Evolutionary conservation across 164 flowering plant species (phyloP).

Genomic region (Saururus chinensis): DNA sequence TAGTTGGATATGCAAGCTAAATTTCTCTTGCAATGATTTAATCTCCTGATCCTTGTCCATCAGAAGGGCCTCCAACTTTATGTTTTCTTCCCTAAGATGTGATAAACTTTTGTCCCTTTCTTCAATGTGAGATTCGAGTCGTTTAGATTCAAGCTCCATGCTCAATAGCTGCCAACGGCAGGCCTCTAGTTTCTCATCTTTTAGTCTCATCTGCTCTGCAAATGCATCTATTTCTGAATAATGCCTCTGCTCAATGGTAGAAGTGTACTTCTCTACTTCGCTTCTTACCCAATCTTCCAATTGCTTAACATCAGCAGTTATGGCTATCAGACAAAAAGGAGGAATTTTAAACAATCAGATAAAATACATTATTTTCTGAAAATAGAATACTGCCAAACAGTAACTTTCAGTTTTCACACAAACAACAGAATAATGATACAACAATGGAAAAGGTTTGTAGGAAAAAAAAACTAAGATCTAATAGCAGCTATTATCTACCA

Average conservation of each 20-base stretch:
- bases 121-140: constrained; percentile 53
- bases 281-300: constrained; percentile 41
- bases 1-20: constrained; percentile 14
- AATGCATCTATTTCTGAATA: constrained; percentile 66
- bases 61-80: constrained; percentile 45
- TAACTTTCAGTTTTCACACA: not conserved
- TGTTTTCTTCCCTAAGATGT: constrained; percentile 44
- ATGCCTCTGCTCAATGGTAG: constrained; percentile 54
- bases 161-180: constrained; percentile 62
- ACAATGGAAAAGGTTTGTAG: not conserved
- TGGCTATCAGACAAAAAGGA: constrained; percentile 12
- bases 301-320: constrained; percentile 29
- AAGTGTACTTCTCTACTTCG: constrained; percentile 46
- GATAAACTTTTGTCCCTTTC: constrained; percentile 38
- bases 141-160: constrained; percentile 72
- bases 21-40: constrained; percentile 35
- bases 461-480: not conserved
- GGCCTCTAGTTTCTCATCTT: constrained; percentile 75
- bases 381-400: not conserved
- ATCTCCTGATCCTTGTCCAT: constrained; percentile 49
- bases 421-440: constrained; percentile 1
- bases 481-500: not conserved
- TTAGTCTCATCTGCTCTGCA: constrained; percentile 64
- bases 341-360: not conserved
- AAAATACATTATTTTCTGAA: too few relatives aligned